These are phyloP conservation scores for Cytospora paraplurivora DNA, from an alignment of 2,329 filamentous ascomycete species.

Conservation along the genomic window DNA sequence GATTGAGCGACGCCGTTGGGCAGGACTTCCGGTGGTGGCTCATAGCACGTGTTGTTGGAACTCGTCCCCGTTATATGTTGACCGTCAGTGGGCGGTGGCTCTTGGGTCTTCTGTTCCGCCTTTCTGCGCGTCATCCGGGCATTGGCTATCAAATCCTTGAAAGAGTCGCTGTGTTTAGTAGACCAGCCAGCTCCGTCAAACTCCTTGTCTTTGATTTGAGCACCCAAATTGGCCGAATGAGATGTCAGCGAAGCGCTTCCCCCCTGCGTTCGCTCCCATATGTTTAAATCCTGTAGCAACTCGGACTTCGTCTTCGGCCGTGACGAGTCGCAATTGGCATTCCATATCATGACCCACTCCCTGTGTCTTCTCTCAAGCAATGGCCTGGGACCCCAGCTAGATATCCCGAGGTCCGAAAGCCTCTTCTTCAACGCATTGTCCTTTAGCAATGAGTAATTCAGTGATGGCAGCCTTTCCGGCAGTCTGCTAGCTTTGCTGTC, in stretches of 20 bases:
- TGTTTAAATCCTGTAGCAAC: constrained; percentile 75
- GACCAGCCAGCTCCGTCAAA: constrained; percentile 83
- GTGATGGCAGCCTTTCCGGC: constrained; percentile 70
- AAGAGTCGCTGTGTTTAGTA: constrained; percentile 70
- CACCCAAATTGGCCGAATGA: constrained; percentile 41
- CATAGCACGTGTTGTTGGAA: background rate
- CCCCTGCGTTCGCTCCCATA: constrained; percentile 85
- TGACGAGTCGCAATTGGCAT: constrained; percentile 90
- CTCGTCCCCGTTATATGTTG: background rate
- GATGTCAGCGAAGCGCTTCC: constrained; percentile 51
- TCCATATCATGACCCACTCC: constrained; percentile 96
- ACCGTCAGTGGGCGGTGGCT: background rate
- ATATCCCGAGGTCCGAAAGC: constrained; percentile 76
- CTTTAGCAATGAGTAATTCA: constrained; percentile 87
- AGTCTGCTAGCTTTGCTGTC: constrained; percentile 38
- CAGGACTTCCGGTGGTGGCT: background rate
- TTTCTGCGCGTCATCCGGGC: constrained; percentile 57
- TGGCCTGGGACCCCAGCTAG: constrained; percentile 65
- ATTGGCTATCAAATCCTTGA: constrained; percentile 76
- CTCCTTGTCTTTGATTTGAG: constrained; percentile 78
- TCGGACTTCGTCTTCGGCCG: constrained; percentile 70
- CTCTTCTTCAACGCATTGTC: constrained; percentile 79
- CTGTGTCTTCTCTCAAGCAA: constrained; percentile 79
- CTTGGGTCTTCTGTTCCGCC: constrained; percentile 22
- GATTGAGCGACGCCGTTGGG: background rate